A percentile compares a stretch with the other conserved stretches of the same genome.
phyloP scores from a whole-genome alignment of 2,329 filamentous ascomycete genomes.

The Monilinia laxa region DNA sequence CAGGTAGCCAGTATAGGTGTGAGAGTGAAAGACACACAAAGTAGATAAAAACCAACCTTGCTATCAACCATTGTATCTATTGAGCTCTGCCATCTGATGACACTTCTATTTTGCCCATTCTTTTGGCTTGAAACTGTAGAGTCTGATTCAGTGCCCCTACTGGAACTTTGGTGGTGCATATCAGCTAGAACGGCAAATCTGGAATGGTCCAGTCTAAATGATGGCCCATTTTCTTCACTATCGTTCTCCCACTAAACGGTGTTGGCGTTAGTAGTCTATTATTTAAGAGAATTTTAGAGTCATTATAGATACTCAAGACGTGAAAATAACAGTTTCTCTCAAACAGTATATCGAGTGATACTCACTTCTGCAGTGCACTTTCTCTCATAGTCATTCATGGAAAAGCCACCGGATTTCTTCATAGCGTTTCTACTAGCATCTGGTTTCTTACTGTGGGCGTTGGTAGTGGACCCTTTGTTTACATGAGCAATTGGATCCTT shows the following conservation, averaged over 20 bases:
- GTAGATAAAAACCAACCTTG: background rate
- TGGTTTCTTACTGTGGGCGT: conserved; percentile 8
- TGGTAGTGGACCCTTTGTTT: too few species aligned
- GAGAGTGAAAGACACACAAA: background rate
- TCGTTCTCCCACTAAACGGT: background rate
- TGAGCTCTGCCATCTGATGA: background rate
- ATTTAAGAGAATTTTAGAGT: too few species aligned
- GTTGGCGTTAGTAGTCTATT: background rate
- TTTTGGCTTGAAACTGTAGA: background rate
- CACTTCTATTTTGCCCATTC: background rate
- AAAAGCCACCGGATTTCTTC: background rate
- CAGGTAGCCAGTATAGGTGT: background rate
- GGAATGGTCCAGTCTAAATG: background rate
- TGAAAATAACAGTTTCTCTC: background rate
- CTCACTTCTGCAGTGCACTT: conserved; percentile 3
- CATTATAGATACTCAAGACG: background rate
- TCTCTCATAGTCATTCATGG: background rate
- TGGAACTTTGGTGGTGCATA: background rate
- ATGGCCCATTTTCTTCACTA: background rate
- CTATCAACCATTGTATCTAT: background rate
- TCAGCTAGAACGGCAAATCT: background rate
- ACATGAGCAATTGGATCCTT: too few species aligned
- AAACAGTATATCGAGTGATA: background rate
- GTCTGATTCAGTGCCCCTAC: background rate
- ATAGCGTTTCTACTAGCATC: conserved; percentile 25